phyloP scores from a whole-genome alignment of 2,329 filamentous ascomycete species.

The Fusarium pseudograminearum region DNA sequence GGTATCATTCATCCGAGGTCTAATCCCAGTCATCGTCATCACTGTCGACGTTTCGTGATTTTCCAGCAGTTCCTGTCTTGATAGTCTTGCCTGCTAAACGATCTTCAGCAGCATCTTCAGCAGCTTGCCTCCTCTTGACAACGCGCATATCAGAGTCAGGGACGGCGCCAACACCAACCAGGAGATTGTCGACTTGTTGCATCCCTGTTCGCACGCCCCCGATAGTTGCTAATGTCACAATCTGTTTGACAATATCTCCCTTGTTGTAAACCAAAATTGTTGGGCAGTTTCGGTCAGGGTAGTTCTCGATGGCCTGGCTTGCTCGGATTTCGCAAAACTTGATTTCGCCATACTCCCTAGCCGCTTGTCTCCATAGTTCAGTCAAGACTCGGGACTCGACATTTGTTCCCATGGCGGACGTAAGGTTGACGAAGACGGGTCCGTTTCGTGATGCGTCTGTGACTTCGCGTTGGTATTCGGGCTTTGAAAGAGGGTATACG shows the following conservation, averaged over 20 bases:
- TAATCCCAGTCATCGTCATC: slow-evolving; percentile 75
- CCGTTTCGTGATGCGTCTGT: slow-evolving; percentile 85
- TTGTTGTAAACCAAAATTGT: slow-evolving; percentile 94
- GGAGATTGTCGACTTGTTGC: slow-evolving; percentile 81
- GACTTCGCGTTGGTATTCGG: slow-evolving; percentile 90
- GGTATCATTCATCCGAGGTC: slow-evolving; percentile 28
- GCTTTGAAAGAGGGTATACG: slow-evolving; percentile 94
- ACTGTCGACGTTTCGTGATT: slow-evolving; percentile 59
- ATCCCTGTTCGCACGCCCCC: slow-evolving; percentile 78
- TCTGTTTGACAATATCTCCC: slow-evolving; percentile 89
- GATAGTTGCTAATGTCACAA: slow-evolving; percentile 88
- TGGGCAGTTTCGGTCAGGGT: slow-evolving; percentile 93
- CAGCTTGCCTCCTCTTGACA: slow-evolving; percentile 68
- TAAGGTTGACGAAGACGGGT: slow-evolving; percentile 82
- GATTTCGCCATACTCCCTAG: slow-evolving; percentile 87
- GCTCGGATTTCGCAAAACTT: slow-evolving; percentile 98
- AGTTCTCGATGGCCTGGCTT: slow-evolving; percentile 94
- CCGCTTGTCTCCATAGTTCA: slow-evolving; percentile 87
- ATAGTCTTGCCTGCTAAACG: slow-evolving; percentile 63
- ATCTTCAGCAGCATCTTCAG: slow-evolving; percentile 72
- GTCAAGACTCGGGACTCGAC: slow-evolving; percentile 85
- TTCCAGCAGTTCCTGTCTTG: slow-evolving; percentile 62
- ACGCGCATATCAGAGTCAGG: slow-evolving; percentile 83
- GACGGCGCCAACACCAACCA: slow-evolving; percentile 86
- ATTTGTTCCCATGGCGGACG: slow-evolving; percentile 81